A percentile compares a stretch with the other conserved stretches of the same genome.
Evolutionary conservation across 176 grass and related monocot genomes (phyloP).

Genomic region (Bolboschoenus planiculmis): DNA sequence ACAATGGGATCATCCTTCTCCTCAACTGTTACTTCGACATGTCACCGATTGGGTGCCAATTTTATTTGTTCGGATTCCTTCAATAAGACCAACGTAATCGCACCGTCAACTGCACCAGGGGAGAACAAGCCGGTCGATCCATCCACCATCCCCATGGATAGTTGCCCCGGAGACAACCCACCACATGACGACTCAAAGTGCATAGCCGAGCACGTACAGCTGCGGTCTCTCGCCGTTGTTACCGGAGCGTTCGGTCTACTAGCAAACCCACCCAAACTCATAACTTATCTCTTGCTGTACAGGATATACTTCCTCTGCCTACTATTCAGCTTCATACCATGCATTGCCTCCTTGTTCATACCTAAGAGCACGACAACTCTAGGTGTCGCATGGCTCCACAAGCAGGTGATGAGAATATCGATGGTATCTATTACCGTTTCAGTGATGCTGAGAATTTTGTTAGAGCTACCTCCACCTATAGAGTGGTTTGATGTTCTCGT

Average conservation of each 20-base stretch:
- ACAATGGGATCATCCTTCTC: no score
- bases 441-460: not conserved
- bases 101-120: no score
- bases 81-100: no score
- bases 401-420: not conserved
- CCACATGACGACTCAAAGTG: not conserved
- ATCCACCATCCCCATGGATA: no score
- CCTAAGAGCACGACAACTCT: not conserved
- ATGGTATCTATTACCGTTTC: not conserved
- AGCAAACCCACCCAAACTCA: not conserved
- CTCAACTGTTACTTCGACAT: no score
- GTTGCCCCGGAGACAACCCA: not conserved
- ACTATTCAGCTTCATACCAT: not conserved
- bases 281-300: not conserved
- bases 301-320: not conserved
- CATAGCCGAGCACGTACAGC: not conserved
- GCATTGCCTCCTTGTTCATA: not conserved
- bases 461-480: not conserved
- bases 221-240: not conserved
- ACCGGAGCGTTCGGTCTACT: not conserved
- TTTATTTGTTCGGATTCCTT: no score
- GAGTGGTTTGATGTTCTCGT: not conserved
- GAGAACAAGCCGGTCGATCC: no score
- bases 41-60: no score
- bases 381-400: not conserved